These are phyloP conservation scores for Petasospora fabianii DNA, from an alignment of 1,139 yeast species.

Conservation along the genomic window DNA sequence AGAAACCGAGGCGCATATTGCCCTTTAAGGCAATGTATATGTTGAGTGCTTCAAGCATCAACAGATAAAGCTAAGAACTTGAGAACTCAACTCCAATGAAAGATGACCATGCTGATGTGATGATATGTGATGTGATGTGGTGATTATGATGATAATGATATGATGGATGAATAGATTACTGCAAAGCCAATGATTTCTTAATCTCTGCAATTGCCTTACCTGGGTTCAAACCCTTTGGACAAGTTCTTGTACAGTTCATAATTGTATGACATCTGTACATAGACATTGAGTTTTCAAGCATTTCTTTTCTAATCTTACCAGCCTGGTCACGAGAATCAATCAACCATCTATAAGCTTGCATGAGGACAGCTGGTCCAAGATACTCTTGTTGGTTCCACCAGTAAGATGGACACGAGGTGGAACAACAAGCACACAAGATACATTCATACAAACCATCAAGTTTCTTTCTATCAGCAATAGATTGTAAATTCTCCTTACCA, in stretches of 20 bases:
- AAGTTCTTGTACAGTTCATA: slow-evolving; percentile 96
- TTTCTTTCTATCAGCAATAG: slow-evolving; percentile 91
- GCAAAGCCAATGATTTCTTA: slow-evolving; percentile 78
- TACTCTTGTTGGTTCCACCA: slow-evolving; percentile 99
- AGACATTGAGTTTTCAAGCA: slow-evolving; percentile 96
- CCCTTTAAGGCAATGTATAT: too few relatives aligned
- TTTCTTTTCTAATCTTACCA: slow-evolving; percentile 71
- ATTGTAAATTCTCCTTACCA: slow-evolving; percentile 91
- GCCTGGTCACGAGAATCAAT: slow-evolving; percentile 97
- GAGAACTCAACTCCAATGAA: too few relatives aligned
- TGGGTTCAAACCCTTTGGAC: slow-evolving; percentile 99
- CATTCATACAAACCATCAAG: slow-evolving; percentile 97
- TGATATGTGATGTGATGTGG: not conserved
- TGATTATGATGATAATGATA: too few relatives aligned
- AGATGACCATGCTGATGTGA: not conserved
- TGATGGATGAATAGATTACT: slow-evolving; percentile 3
- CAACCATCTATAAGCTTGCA: slow-evolving; percentile 99
- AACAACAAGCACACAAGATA: slow-evolving; percentile 97
- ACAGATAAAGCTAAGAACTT: too few relatives aligned
- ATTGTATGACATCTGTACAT: slow-evolving; percentile 98
- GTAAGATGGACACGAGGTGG: slow-evolving; percentile 98
- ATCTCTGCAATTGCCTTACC: slow-evolving; percentile 97
- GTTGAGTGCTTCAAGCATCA: too few relatives aligned
- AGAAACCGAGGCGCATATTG: too few relatives aligned
- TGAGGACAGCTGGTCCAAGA: slow-evolving; percentile 95